Evolutionary conservation across 2,329 filamentous ascomycete species (phyloP).

Genomic region (Pseudogymnoascus sp.): DNA sequence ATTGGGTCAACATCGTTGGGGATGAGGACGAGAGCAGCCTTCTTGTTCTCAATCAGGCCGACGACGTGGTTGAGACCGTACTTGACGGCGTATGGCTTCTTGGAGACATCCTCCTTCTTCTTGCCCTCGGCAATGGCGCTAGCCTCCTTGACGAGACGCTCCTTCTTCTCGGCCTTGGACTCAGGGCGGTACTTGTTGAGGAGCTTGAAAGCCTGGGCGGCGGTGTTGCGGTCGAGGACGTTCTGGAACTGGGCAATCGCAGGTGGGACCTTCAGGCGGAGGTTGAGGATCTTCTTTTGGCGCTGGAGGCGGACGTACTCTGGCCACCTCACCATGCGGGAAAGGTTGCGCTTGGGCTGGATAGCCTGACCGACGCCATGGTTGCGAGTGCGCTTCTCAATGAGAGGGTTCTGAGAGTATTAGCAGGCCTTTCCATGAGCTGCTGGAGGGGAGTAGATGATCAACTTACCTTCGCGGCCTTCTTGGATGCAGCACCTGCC

Average conservation of each 20-base stretch:
- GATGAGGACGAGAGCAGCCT: slow-evolving; percentile 95
- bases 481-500: slow-evolving; percentile 76
- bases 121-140: slow-evolving; percentile 97
- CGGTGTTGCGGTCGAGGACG: slow-evolving; percentile 93
- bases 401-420: slow-evolving; percentile 78
- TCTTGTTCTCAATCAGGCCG: slow-evolving; percentile 98
- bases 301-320: slow-evolving; percentile 93
- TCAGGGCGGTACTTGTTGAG: slow-evolving; percentile 99
- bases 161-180: slow-evolving; percentile 99
- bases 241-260: slow-evolving; percentile 97
- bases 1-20: slow-evolving; percentile 99
- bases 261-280: slow-evolving; percentile 97
- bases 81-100: slow-evolving; percentile 99
- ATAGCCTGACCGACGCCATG: slow-evolving; percentile 98
- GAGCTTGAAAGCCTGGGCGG: slow-evolving; percentile 96
- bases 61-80: slow-evolving; percentile 99
- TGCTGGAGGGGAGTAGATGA: slow-evolving; percentile 15
- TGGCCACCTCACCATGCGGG: slow-evolving; percentile 99
- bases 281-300: slow-evolving; percentile 87
- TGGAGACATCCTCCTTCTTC: slow-evolving; percentile 99
- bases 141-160: slow-evolving; percentile 96
- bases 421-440: slow-evolving; percentile 5
- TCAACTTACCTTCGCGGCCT: slow-evolving; percentile 83
- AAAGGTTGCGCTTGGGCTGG: slow-evolving; percentile 91
- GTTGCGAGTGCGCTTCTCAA: slow-evolving; percentile 97